Evolutionary conservation across 257 asterid genomes (phyloP).

Genomic region (Paraleonurus japonicus): DNA sequence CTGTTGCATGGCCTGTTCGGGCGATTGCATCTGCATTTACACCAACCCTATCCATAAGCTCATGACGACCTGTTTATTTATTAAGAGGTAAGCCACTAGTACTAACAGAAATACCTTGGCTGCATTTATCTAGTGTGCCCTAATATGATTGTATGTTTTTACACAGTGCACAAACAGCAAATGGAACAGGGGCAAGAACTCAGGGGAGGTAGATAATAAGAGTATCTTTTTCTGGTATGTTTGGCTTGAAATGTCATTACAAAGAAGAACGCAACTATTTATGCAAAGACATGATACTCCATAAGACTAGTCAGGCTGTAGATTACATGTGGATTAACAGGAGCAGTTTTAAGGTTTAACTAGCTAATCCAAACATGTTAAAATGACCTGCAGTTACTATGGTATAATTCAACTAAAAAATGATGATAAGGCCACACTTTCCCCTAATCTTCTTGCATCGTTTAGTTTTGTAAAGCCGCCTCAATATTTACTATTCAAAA

Average conservation of each 20-base stretch:
- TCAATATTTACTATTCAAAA: neutral
- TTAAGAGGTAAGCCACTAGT: neutral
- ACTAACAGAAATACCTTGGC: neutral
- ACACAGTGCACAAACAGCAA: neutral
- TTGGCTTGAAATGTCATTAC: neutral
- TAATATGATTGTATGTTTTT: slow-evolving; percentile 35
- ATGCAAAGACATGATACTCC: neutral
- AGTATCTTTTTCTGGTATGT: neutral
- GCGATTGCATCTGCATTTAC: slow-evolving; percentile 76
- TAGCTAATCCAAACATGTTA: neutral
- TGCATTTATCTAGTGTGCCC: neutral
- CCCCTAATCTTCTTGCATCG: neutral
- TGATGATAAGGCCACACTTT: neutral
- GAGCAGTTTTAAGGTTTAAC: neutral
- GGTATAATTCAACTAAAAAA: neutral
- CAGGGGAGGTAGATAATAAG: neutral
- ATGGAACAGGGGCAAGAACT: neutral
- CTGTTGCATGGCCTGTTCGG: slow-evolving; percentile 71
- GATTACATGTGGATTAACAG: neutral
- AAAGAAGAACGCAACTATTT: neutral
- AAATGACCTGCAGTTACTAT: neutral
- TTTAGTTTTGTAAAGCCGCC: neutral
- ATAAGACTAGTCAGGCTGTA: neutral
- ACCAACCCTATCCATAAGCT: slow-evolving; percentile 67
- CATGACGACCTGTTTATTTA: slow-evolving; percentile 79